Percentiles rank a stretch among this genome's conserved stretches.
Evolutionary conservation across 2,329 filamentous ascomycete species (phyloP).

Genomic region (Apiospora pterosperma): DNA sequence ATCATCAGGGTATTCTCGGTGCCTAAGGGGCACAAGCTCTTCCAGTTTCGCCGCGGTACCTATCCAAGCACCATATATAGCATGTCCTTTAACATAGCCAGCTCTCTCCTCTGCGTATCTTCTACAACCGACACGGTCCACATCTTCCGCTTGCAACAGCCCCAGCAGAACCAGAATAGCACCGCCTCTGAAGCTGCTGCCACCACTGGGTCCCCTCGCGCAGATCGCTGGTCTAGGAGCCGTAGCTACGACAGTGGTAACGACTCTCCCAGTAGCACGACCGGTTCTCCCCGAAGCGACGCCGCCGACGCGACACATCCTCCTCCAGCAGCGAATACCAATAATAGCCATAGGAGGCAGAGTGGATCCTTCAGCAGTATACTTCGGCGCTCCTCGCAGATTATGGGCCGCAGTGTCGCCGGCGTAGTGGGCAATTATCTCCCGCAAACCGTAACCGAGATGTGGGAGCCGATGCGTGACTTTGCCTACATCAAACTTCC

Average conservation of each 20-base stretch:
- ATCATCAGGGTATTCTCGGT: slow-evolving; percentile 96
- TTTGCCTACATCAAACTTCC: slow-evolving; percentile 97
- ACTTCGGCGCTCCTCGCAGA: slow-evolving; percentile 89
- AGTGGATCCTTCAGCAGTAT: slow-evolving; percentile 86
- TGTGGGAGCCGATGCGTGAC: slow-evolving; percentile 93
- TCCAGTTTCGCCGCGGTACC: slow-evolving; percentile 91
- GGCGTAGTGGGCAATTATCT: slow-evolving; percentile 89
- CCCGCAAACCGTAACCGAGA: slow-evolving; percentile 90
- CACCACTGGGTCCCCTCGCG: slow-evolving; percentile 36
- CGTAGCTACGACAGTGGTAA: slow-evolving; percentile 53
- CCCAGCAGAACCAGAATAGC: slow-evolving; percentile 17
- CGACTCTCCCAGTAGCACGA: slow-evolving; percentile 45
- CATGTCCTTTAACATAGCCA: slow-evolving; percentile 97
- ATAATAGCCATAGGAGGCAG: slow-evolving; percentile 39
- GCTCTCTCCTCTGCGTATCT: slow-evolving; percentile 89
- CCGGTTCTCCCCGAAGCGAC: slow-evolving; percentile 47
- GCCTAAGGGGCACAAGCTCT: slow-evolving; percentile 86
- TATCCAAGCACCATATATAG: slow-evolving; percentile 96
- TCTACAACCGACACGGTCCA: slow-evolving; percentile 96
- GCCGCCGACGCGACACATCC: slow-evolving; percentile 33
- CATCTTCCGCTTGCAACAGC: slow-evolving; percentile 75
- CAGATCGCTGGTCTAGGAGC: slow-evolving; percentile 51
- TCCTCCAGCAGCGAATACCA: slow-evolving; percentile 19
- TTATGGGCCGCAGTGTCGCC: slow-evolving; percentile 84
- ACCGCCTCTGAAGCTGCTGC: slow-evolving; percentile 35